Conservation (phyloP, 2,329 filamentous ascomycete species). For the Fonsecaea monophora region DNA sequence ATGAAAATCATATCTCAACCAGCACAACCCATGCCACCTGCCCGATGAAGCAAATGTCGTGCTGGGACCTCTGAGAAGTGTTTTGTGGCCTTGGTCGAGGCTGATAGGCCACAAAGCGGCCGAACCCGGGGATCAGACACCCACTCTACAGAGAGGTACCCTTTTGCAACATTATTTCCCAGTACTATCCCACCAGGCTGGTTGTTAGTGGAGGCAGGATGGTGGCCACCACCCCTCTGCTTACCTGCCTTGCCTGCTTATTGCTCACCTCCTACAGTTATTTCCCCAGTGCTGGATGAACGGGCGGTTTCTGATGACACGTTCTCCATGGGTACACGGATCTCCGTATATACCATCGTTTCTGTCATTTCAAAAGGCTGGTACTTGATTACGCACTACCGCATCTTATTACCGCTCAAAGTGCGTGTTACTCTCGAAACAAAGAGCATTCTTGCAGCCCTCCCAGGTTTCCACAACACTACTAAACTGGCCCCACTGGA, state of each 20-base stretch:
- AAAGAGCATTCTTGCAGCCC: constrained; percentile 8
- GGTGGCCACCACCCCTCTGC: constrained; percentile 21
- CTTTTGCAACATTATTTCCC: constrained; percentile 7
- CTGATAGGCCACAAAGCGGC: constrained; percentile 15
- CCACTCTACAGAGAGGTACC: background rate
- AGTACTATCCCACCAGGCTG: constrained; percentile 17
- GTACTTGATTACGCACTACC: background rate
- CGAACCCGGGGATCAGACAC: constrained; percentile 6
- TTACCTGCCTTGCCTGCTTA: constrained; percentile 26
- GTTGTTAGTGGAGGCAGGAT: background rate
- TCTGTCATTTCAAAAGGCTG: constrained; percentile 18
- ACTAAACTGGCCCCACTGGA: constrained; percentile 27
- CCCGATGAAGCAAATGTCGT: constrained; percentile 18
- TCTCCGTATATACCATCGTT: background rate
- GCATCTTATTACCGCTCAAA: background rate
- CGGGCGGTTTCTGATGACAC: background rate
- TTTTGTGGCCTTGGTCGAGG: constrained; percentile 5
- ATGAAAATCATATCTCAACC: background rate
- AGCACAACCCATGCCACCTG: constrained; percentile 9
- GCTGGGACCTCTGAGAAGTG: background rate
- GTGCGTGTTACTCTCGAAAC: constrained; percentile 7
- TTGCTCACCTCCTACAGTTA: constrained; percentile 13
- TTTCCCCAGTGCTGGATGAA: constrained; percentile 4
- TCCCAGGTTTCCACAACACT: constrained; percentile 22
- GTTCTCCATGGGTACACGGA: constrained; percentile 5